Base-by-base conservation (phyloP, 2,329 filamentous ascomycete genomes). In the Harringtonia aguacate region DNA sequence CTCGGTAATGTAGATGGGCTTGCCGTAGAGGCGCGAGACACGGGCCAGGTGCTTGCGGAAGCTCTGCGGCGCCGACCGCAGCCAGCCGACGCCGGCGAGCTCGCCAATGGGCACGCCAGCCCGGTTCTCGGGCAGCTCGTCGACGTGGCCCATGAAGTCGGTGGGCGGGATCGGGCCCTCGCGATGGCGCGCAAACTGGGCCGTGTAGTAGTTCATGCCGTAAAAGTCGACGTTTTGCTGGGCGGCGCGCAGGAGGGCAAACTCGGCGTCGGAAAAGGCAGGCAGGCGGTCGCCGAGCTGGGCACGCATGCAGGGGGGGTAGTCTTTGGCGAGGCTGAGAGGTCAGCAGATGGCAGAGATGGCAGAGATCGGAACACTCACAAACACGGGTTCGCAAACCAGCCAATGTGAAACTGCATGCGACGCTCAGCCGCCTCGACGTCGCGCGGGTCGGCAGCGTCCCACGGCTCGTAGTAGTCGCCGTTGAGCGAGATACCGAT, bases 121-220 rank as follows among this genome's bases (percentile, higher is more conserved):
- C 64, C 87, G 86, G 68, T 79, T 81, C 57, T 77, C 71, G 52
- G 84, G 76, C 34, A 81, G 70, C 2, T 79, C 72, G 54, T 90
- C 83, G 31, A 92, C 66, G 61, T 92, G 84, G 41, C 87, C 86
- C 13, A 77, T 67, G 61, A 77, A 78, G 64, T 94, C 86, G 41
- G 83, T 72, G 4, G 68, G 66, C 2, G 75, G 70, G 0, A 84
- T 65, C 35, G 73, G 66, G 8, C 71, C 73, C 7, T 74, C 70
- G 56, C 78, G 76, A 64, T 88, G 80, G 60, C 79, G 81, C 65
- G 92, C 80, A 65, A 85, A 94, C 70, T 90, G 86, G 56, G 85
- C 82, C 37, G 84, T 88, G 69, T 94, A 94, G 70, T 88, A 84
- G 69, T 94, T 92, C 84, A 89, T 89, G 61, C 86, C 86, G 62